Conservation (phyloP, 1,139 yeast genomes). For the Hemisphaericaspora xylofermentans region DNA sequence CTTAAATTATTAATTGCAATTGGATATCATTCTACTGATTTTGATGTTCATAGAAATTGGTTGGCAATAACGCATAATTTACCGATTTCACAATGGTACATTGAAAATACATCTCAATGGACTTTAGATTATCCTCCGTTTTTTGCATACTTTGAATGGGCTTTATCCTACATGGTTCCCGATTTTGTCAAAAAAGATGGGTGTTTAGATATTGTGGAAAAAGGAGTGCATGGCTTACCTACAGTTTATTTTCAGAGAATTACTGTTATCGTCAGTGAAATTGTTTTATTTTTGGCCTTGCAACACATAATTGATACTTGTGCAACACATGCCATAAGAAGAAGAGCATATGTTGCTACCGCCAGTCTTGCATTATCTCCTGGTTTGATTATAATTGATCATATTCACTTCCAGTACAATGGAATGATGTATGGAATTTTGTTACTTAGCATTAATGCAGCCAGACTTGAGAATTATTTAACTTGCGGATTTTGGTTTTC, state of each 20-base stretch:
- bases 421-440: slow-evolving; percentile 89
- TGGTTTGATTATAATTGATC: slow-evolving; percentile 83
- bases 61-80: slow-evolving; percentile 81
- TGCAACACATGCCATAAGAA: slow-evolving; percentile 23
- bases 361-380: slow-evolving; percentile 85
- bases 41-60: slow-evolving; percentile 98
- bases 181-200: slow-evolving; percentile 65
- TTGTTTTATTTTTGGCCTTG: slow-evolving; percentile 65
- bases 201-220: slow-evolving; percentile 66
- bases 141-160: slow-evolving; percentile 92
- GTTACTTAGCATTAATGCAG: slow-evolving; percentile 70
- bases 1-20: slow-evolving; percentile 37
- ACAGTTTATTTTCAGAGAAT: slow-evolving; percentile 79
- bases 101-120: slow-evolving; percentile 86
- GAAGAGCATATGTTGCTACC: slow-evolving; percentile 71
- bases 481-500: slow-evolving; percentile 75
- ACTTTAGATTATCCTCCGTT: slow-evolving; percentile 97
- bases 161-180: slow-evolving; percentile 72
- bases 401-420: slow-evolving; percentile 92
- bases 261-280: slow-evolving; percentile 78
- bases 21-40: slow-evolving; percentile 81
- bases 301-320: slow-evolving; percentile 69
- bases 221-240: slow-evolving; percentile 70
- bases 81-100: slow-evolving; percentile 81
- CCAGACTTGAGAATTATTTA: slow-evolving; percentile 56